Evolutionary conservation across 2,329 filamentous ascomycete genomes (phyloP).

Genomic region (Scorias spongiosa): DNA sequence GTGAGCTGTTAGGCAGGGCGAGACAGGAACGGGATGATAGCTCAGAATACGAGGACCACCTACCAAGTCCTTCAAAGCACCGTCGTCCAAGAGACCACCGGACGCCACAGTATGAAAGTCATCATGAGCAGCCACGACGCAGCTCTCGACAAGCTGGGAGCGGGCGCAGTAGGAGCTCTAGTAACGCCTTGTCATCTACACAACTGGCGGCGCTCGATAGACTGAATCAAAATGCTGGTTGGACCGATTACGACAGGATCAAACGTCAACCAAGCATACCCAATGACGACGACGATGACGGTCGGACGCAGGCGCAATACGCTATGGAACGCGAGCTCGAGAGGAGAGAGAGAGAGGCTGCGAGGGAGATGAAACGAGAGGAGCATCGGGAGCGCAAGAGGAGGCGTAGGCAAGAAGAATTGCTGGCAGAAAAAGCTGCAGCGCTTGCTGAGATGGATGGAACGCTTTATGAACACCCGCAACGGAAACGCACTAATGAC

Average conservation of each 20-base stretch:
- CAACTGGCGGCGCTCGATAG: constrained; percentile 53
- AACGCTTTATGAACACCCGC: constrained; percentile 12
- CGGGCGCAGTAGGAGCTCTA: constrained; percentile 15
- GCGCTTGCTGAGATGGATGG: constrained; percentile 11
- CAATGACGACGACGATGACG: constrained; percentile 21
- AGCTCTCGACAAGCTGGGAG: constrained; percentile 7
- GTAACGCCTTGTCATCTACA: constrained; percentile 33
- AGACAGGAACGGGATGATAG: background rate
- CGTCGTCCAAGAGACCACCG: constrained; percentile 5
- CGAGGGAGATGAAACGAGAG: constrained; percentile 13
- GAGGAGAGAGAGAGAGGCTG: constrained; percentile 24
- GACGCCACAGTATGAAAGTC: background rate
- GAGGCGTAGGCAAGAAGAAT: constrained; percentile 27
- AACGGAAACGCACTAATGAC: constrained; percentile 16
- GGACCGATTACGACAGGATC: constrained; percentile 25
- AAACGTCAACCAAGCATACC: constrained; percentile 33
- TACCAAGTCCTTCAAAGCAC: constrained; percentile 8
- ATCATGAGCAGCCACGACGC: constrained; percentile 1
- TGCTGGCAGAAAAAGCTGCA: constrained; percentile 14
- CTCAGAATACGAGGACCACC: constrained; percentile 6
- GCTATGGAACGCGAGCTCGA: constrained; percentile 19
- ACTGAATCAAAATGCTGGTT: constrained; percentile 41
- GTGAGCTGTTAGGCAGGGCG: constrained; percentile 10
- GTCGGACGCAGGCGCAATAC: constrained; percentile 17
- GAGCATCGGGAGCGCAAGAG: constrained; percentile 8